Conservation (phyloP, 768 basidiomycete species). For the Boletus speciosus region DNA sequence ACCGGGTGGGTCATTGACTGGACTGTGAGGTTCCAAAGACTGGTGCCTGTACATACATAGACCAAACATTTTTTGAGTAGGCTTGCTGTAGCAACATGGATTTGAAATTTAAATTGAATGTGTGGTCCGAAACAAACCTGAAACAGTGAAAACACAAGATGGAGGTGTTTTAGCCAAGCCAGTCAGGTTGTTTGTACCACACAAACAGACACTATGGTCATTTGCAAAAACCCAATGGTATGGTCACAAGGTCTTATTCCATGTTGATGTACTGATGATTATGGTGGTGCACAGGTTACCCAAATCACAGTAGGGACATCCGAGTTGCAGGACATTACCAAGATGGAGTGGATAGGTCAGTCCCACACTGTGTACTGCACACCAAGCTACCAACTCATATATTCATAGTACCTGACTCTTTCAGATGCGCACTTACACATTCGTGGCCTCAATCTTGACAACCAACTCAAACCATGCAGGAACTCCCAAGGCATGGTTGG, state of each 20-base stretch:
- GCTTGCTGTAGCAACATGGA: not conserved
- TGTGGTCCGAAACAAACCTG: not conserved
- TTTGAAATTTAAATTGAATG: not conserved
- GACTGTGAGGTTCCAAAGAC: conserved; percentile 7
- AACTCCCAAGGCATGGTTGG: conserved; percentile 97
- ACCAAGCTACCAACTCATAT: no score
- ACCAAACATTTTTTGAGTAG: not conserved
- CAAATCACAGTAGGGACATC: conserved; percentile 76
- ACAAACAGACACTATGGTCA: no score
- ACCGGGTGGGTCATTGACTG: conserved; percentile 1
- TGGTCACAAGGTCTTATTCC: not conserved
- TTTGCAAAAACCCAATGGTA: conserved; percentile 31
- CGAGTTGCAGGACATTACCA: conserved; percentile 81
- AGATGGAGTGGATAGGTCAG: conserved; percentile 89
- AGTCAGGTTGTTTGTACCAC: conserved; percentile 27
- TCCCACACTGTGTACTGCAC: not conserved
- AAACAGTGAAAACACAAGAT: not conserved
- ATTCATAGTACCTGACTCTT: conserved; percentile 1
- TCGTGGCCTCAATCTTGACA: conserved; percentile 90
- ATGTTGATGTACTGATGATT: not conserved
- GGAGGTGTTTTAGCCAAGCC: no score
- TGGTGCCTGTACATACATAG: conserved; percentile 10
- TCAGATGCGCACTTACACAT: conserved; percentile 92
- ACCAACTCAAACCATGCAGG: conserved; percentile 81
- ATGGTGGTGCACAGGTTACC: conserved; percentile 44